phyloP scores from a whole-genome alignment of 2,329 filamentous ascomycete species.

The Colletotrichum tropicale region DNA sequence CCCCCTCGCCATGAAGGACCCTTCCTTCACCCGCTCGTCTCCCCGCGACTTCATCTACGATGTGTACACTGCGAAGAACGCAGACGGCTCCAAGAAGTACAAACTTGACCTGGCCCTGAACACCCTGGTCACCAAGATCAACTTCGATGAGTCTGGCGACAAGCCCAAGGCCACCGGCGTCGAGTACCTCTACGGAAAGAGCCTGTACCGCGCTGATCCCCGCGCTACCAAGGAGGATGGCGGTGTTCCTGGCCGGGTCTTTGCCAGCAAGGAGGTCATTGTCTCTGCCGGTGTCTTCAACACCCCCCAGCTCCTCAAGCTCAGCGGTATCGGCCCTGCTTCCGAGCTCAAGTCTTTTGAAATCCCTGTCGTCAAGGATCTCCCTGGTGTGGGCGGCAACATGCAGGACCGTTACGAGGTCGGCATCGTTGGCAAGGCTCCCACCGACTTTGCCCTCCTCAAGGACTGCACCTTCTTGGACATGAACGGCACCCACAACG shows the following conservation, averaged over 20 bases:
- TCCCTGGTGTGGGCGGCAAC: conserved; percentile 55
- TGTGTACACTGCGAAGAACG: conserved; percentile 27
- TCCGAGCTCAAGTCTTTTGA: conserved; percentile 43
- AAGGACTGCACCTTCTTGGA: conserved; percentile 37
- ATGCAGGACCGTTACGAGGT: conserved; percentile 49
- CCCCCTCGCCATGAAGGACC: conserved; percentile 47
- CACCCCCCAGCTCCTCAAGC: conserved; percentile 55
- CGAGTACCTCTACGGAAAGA: conserved; percentile 43
- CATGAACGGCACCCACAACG: conserved; percentile 5
- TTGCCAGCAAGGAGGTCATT: conserved; percentile 48
- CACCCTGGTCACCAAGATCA: conserved; percentile 41
- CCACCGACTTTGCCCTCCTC: conserved; percentile 28
- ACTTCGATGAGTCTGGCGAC: conserved; percentile 32
- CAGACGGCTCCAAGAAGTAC: conserved; percentile 46
- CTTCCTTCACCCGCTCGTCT: conserved; percentile 42
- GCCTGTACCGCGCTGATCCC: conserved; percentile 46
- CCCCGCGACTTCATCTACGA: conserved; percentile 54
- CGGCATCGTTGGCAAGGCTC: conserved; percentile 21
- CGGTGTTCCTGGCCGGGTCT: conserved; percentile 19
- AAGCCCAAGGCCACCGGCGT: conserved; percentile 43
- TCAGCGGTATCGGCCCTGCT: conserved; percentile 52
- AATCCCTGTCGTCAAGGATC: conserved; percentile 49
- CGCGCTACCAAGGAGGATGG: conserved; percentile 28
- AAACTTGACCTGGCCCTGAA: conserved; percentile 33
- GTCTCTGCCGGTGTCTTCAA: conserved; percentile 53